Conservation (phyloP, 176 grass and related monocot species). For the Oryza longistaminata region DNA sequence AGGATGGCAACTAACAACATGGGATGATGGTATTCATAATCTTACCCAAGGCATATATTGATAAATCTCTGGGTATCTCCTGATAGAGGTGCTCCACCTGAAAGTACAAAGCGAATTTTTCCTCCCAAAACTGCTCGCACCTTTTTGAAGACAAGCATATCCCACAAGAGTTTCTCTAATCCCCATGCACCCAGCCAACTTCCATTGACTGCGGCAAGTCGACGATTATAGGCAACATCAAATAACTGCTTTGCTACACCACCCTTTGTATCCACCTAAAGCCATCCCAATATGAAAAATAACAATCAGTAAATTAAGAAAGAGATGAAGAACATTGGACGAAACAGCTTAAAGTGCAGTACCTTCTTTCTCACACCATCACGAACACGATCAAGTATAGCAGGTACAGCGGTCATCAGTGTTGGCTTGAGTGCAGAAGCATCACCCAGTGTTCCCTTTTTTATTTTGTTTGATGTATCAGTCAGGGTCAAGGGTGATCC, state of each 20-base stretch:
- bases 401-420: conserved; percentile 88
- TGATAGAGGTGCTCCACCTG: conserved; percentile 90
- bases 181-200: conserved; percentile 94
- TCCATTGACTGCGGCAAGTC: conserved; percentile 81
- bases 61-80: conserved; percentile 96
- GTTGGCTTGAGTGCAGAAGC: conserved; percentile 83
- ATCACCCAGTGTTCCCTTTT: conserved; percentile 91
- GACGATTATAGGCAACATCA: conserved; percentile 61
- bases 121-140: conserved; percentile 83
- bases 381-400: conserved; percentile 86
- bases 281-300: conserved; percentile 22
- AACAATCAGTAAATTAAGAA: conserved; percentile 29
- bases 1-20: conserved; percentile 21
- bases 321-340: neutral
- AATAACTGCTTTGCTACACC: conserved; percentile 85
- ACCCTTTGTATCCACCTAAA: conserved; percentile 80
- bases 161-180: conserved; percentile 86
- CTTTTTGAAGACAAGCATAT: conserved; percentile 81
- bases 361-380: conserved; percentile 95
- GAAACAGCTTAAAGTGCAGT: conserved; percentile 29
- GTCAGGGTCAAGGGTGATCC: conserved; percentile 88
- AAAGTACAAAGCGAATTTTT: conserved; percentile 76
- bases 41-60: conserved; percentile 96
- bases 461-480: conserved; percentile 95
- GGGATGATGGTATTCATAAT: conserved; percentile 16